These are phyloP conservation scores for Malus sylvestris DNA, from an alignment of 306 rosid genomes.

Conservation along the genomic window DNA sequence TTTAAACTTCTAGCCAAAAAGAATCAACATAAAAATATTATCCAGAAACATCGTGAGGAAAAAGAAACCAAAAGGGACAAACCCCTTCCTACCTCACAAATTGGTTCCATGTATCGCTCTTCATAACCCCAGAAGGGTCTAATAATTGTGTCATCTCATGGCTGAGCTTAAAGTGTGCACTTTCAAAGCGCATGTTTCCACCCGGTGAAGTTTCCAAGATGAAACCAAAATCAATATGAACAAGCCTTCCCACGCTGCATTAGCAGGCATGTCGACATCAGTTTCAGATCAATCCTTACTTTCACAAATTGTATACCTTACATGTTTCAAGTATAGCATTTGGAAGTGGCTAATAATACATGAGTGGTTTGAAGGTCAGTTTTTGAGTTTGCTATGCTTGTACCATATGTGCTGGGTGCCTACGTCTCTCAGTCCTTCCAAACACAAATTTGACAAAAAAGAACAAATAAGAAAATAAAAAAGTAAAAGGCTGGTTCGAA, in stretches of 20 bases:
- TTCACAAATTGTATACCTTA: background rate
- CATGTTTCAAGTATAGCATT: background rate
- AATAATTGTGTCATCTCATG: conserved; percentile 98
- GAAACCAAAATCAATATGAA: conserved; percentile 93
- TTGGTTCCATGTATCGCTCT: conserved; percentile 91
- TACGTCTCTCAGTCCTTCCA: background rate
- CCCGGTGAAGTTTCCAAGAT: conserved; percentile 98
- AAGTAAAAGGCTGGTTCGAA: conserved; percentile 8
- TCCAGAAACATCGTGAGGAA: background rate
- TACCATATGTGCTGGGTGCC: background rate
- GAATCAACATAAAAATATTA: background rate
- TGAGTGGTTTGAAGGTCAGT: background rate
- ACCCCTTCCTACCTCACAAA: conserved; percentile 62
- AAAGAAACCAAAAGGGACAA: background rate
- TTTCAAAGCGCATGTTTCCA: conserved; percentile 95
- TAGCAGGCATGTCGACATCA: conserved; percentile 18
- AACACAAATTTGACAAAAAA: background rate
- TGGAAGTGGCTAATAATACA: background rate
- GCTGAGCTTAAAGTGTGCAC: conserved; percentile 98
- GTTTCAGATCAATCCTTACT: background rate
- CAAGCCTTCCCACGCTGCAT: conserved; percentile 89
- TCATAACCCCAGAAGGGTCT: conserved; percentile 93
- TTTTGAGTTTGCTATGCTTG: background rate
- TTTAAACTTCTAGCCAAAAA: background rate
- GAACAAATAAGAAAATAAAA: background rate